phyloP scores from a whole-genome alignment of 306 rosid genomes.

The Fragaria iinumae region DNA sequence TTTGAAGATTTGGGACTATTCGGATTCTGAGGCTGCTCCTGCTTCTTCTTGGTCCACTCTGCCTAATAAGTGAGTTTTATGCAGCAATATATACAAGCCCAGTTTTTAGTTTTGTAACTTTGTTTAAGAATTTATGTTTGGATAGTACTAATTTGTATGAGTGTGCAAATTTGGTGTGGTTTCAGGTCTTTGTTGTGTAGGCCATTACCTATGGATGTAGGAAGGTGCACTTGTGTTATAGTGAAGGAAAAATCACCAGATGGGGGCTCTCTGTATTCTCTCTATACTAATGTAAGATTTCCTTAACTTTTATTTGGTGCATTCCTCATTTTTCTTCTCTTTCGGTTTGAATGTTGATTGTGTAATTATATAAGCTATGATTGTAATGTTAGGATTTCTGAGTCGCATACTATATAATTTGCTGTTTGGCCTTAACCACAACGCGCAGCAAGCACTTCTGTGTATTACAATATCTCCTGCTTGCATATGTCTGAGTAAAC shows the following conservation, averaged over 20 bases:
- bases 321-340: background rate
- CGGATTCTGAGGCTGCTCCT: conserved; percentile 91
- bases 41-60: conserved; percentile 97
- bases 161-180: background rate
- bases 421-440: too few relatives aligned
- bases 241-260: conserved; percentile 62
- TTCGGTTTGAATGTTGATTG: background rate
- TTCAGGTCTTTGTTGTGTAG: conserved; percentile 73
- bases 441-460: too few relatives aligned
- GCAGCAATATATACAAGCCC: too few relatives aligned
- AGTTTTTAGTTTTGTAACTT: background rate
- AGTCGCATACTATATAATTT: too few relatives aligned
- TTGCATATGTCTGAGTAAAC: too few relatives aligned
- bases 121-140: too few relatives aligned
- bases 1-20: conserved; percentile 77
- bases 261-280: conserved; percentile 67
- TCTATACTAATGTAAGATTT: conserved; percentile 66
- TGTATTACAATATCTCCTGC: too few relatives aligned
- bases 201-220: conserved; percentile 83
- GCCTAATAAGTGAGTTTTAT: conserved; percentile 57
- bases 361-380: background rate
- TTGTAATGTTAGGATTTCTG: background rate
- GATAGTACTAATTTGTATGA: background rate
- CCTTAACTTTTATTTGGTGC: background rate
- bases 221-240: conserved; percentile 79